phyloP scores from a whole-genome alignment of 2,329 filamentous ascomycete species.

The Paecilomyces niveus region DNA sequence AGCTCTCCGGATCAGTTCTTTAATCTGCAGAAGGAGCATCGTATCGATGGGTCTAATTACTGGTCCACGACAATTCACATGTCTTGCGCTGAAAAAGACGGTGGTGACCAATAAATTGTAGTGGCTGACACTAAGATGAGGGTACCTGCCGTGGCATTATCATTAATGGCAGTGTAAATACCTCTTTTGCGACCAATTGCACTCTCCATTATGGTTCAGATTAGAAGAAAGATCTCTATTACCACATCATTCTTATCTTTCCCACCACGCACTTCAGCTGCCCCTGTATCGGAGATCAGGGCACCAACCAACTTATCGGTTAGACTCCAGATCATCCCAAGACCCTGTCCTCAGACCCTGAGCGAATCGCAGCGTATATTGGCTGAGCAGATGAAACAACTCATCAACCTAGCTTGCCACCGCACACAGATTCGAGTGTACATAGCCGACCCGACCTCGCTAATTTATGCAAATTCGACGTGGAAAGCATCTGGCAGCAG shows the following conservation, averaged over 20 bases:
- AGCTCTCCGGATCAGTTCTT: neutral
- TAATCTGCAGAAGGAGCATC: neutral
- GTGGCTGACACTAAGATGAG: neutral
- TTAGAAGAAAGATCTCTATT: neutral
- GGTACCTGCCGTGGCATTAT: neutral
- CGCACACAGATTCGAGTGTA: neutral
- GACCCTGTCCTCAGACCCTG: neutral
- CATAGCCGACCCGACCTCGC: no score
- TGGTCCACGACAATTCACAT: neutral
- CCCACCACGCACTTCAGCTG: neutral
- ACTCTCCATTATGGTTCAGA: neutral
- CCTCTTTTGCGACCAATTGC: neutral
- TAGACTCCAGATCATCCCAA: neutral
- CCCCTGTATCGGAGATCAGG: neutral
- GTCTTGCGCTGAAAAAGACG: neutral
- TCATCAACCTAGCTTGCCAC: neutral
- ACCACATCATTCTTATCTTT: neutral
- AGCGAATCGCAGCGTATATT: neutral
- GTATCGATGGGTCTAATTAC: neutral
- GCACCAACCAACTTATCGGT: neutral
- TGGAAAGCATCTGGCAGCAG: neutral
- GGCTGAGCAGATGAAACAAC: neutral
- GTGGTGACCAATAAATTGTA: neutral
- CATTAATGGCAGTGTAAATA: neutral
- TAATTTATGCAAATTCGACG: neutral